Evolutionary conservation across 495 filamentous ascomycete genomes (phyloP).

Genomic region (Parathielavia appendiculata): DNA sequence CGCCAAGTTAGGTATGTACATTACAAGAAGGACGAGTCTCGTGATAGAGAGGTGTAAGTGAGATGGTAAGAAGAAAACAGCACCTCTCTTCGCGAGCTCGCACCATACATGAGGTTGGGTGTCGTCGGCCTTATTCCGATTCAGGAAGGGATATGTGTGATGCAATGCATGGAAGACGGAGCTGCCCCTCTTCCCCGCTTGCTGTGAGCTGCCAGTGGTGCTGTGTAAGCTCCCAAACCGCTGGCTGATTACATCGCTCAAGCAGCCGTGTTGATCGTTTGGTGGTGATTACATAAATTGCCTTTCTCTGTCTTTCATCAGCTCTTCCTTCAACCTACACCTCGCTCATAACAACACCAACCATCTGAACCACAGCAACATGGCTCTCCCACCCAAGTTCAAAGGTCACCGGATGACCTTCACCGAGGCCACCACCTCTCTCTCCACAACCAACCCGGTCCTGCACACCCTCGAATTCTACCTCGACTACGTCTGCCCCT

Average conservation of each 20-base stretch:
- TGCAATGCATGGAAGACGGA: not conserved
- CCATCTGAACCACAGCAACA: slow-evolving; percentile 29
- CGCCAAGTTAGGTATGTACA: too few relatives aligned
- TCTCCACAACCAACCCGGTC: slow-evolving; percentile 35
- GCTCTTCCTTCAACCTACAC: not conserved
- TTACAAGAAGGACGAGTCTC: too few relatives aligned
- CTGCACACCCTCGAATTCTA: slow-evolving; percentile 74
- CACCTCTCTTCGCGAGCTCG: too few relatives aligned
- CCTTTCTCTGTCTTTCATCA: not conserved
- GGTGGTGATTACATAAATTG: not conserved
- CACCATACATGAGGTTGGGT: too few relatives aligned
- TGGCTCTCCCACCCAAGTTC: slow-evolving; percentile 78
- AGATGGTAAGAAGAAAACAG: too few relatives aligned
- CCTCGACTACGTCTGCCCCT: slow-evolving; percentile 83
- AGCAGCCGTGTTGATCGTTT: too few relatives aligned
- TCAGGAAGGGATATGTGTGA: too few relatives aligned
- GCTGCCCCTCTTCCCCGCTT: not conserved
- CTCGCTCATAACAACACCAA: not conserved
- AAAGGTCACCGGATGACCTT: slow-evolving; percentile 59
- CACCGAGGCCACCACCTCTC: slow-evolving; percentile 16
- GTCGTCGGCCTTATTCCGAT: too few relatives aligned
- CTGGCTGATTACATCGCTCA: too few relatives aligned
- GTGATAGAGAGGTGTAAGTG: too few relatives aligned
- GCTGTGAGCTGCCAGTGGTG: not conserved
- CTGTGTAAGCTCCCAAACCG: not conserved